These are phyloP conservation scores for Arthrobotrys musiformis DNA, from an alignment of 2,329 filamentous ascomycete genomes.

Conservation along the genomic window DNA sequence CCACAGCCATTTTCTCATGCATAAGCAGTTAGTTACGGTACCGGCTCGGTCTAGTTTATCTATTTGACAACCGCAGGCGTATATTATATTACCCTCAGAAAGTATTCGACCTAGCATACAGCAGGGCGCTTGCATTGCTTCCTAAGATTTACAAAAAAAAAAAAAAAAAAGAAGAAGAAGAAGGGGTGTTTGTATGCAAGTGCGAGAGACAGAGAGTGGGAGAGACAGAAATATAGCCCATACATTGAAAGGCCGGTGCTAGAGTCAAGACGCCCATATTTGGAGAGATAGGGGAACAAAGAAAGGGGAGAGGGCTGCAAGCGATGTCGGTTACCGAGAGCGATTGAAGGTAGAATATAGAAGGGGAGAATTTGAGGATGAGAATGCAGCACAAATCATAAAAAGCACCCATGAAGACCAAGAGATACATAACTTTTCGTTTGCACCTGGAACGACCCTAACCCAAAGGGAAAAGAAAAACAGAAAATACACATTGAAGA, in stretches of 20 bases:
- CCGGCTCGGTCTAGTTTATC: no score
- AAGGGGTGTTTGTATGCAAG: no score
- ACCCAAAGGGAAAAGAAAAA: conserved; percentile 36
- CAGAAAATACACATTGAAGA: conserved; percentile 20
- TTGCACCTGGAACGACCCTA: conserved; percentile 54
- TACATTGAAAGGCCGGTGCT: not conserved
- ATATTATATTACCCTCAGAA: not conserved
- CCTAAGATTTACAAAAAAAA: not conserved
- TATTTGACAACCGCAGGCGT: no score
- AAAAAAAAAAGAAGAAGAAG: not conserved
- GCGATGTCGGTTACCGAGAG: not conserved
- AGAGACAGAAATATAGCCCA: not conserved
- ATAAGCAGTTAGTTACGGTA: no score
- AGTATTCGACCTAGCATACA: not conserved
- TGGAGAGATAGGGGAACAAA: not conserved
- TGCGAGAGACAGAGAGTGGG: no score
- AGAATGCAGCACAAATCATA: conserved; percentile 25
- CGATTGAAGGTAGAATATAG: not conserved
- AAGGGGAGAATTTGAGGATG: conserved; percentile 2
- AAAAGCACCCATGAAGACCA: conserved; percentile 47
- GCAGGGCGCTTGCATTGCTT: not conserved
- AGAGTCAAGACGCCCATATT: not conserved
- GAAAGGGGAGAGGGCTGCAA: not conserved
- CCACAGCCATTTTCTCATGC: no score
- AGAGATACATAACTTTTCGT: conserved; percentile 55